phyloP scores from a whole-genome alignment of 805 yeast species.

The Millerago galiae region DNA sequence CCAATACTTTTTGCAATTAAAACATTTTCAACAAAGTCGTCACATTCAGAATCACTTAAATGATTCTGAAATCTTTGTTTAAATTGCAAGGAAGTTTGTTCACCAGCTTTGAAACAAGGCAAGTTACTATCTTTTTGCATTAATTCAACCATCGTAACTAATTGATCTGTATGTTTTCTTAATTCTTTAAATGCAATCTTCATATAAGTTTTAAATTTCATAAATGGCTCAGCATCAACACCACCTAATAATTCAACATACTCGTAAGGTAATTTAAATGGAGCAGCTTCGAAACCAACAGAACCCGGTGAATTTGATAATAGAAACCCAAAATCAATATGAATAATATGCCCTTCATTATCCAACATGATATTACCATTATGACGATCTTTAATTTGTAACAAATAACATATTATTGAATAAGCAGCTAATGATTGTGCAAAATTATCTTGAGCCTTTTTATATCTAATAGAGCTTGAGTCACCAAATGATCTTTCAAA shows the following conservation, averaged over 20 bases:
- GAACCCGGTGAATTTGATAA: slow-evolving; percentile 95
- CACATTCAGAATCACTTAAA: slow-evolving; percentile 64
- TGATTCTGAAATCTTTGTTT: slow-evolving; percentile 79
- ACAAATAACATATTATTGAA: slow-evolving; percentile 80
- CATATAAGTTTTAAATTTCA: slow-evolving; percentile 53
- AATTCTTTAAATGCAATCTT: slow-evolving; percentile 70
- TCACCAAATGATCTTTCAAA: slow-evolving; percentile 72
- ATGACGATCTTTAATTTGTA: slow-evolving; percentile 94
- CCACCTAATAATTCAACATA: slow-evolving; percentile 90
- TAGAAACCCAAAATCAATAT: slow-evolving; percentile 92
- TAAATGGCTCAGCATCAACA: slow-evolving; percentile 50
- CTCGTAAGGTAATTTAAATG: slow-evolving; percentile 87
- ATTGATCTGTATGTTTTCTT: slow-evolving; percentile 65
- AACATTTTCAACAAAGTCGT: slow-evolving; percentile 67
- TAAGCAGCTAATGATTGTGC: slow-evolving; percentile 86
- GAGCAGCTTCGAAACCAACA: slow-evolving; percentile 96
- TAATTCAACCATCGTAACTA: slow-evolving; percentile 79
- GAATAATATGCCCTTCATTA: slow-evolving; percentile 89
- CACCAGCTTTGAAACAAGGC: slow-evolving; percentile 90
- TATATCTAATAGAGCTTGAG: slow-evolving; percentile 45
- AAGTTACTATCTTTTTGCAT: slow-evolving; percentile 88
- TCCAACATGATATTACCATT: slow-evolving; percentile 98
- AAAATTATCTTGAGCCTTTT: slow-evolving; percentile 77
- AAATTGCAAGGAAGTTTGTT: slow-evolving; percentile 69
- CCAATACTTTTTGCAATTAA: slow-evolving; percentile 80